These are phyloP conservation scores for Myochromella boudieri DNA, from an alignment of 768 basidiomycete genomes.

Conservation along the genomic window DNA sequence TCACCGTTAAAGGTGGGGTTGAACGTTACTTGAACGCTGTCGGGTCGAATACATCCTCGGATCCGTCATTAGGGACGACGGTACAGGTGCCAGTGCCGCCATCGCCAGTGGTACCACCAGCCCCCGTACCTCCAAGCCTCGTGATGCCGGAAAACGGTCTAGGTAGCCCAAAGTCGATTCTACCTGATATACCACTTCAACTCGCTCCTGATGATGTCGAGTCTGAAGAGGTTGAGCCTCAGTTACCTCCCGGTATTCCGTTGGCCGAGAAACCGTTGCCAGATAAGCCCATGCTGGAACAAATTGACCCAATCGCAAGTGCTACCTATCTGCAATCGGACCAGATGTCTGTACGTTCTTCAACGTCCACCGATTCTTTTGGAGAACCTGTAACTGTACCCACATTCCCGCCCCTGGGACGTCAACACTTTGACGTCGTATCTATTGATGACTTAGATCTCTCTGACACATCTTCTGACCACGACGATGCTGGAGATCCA, in stretches of 20 bases:
- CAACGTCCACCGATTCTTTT: slow-evolving; percentile 50
- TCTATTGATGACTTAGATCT: slow-evolving; percentile 76
- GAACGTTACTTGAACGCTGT: slow-evolving; percentile 51
- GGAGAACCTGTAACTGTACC: slow-evolving; percentile 41
- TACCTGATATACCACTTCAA: neutral
- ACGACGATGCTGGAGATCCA: slow-evolving; percentile 36
- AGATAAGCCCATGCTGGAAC: neutral
- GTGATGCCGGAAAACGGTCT: slow-evolving; percentile 1
- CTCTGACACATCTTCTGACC: slow-evolving; percentile 73
- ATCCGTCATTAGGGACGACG: too few relatives aligned
- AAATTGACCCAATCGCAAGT: neutral
- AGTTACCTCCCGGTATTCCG: slow-evolving; percentile 1
- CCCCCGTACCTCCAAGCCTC: slow-evolving; percentile 11
- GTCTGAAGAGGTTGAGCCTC: neutral
- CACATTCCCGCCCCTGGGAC: slow-evolving; percentile 35
- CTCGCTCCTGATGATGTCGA: neutral
- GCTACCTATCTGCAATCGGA: slow-evolving; percentile 12
- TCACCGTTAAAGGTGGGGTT: slow-evolving; percentile 60
- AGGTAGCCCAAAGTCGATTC: neutral
- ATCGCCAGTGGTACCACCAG: slow-evolving; percentile 1
- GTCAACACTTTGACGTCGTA: slow-evolving; percentile 64
- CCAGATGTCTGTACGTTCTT: slow-evolving; percentile 38
- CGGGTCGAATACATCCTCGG: slow-evolving; percentile 3
- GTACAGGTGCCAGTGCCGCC: neutral
- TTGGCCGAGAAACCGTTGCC: neutral